phyloP scores from a whole-genome alignment of 345 rosid species.

The Aquilaria malaccensis region DNA sequence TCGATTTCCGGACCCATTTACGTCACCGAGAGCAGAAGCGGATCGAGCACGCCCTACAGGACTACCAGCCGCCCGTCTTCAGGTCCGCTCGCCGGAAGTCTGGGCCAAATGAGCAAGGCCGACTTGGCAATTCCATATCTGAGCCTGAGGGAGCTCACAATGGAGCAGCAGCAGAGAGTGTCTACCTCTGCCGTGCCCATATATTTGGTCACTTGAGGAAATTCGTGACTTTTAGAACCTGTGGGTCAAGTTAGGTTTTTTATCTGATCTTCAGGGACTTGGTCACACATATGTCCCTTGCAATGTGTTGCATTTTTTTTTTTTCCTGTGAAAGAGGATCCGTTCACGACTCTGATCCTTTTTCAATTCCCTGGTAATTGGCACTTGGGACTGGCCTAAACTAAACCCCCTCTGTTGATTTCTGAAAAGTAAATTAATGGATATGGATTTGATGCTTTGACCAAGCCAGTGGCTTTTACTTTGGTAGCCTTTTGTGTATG shows the following conservation, averaged over 20 bases:
- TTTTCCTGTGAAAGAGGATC: no score
- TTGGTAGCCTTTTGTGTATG: no score
- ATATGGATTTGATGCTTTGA: no score
- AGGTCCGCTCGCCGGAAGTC: constrained; percentile 62
- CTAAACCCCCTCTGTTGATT: no score
- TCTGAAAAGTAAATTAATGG: no score
- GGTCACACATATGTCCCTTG: no score
- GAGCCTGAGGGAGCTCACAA: constrained; percentile 69
- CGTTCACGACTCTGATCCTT: no score
- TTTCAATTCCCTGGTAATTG: no score
- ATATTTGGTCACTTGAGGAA: constrained; percentile 52
- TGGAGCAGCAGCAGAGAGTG: constrained; percentile 51
- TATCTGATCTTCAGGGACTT: background rate
- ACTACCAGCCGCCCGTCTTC: constrained; percentile 41
- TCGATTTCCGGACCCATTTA: constrained; percentile 68
- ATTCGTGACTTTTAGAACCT: no score
- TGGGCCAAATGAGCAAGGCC: constrained; percentile 37
- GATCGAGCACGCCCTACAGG: constrained; percentile 57
- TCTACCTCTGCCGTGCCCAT: constrained; percentile 55
- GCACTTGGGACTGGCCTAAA: no score
- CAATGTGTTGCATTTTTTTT: no score
- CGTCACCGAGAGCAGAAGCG: constrained; percentile 62
- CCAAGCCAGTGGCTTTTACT: no score
- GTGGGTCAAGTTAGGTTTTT: background rate
- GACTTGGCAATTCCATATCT: constrained; percentile 53